Evolutionary conservation across 805 yeast genomes (phyloP).

Genomic region (Cyberlindnera bimundalis): DNA sequence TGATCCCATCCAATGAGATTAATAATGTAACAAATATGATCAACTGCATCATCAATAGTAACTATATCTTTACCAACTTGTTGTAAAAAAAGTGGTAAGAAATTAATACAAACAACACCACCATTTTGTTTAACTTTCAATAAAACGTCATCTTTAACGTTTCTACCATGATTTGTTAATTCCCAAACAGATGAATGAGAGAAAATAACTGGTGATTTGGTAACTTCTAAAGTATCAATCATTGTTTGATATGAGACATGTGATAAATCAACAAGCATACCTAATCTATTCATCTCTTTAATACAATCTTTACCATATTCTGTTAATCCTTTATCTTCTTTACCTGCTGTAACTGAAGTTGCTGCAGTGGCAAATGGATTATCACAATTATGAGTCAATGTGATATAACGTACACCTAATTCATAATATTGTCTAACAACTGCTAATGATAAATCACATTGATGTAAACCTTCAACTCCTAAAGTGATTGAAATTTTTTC

Average conservation of each 20-base stretch:
- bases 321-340: slow-evolving; percentile 42
- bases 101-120: slow-evolving; percentile 48
- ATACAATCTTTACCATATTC: slow-evolving; percentile 39
- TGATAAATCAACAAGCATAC: slow-evolving; percentile 49
- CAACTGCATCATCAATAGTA: slow-evolving; percentile 46
- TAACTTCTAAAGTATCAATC: slow-evolving; percentile 39
- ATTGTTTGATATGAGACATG: slow-evolving; percentile 48
- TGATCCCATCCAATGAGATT: slow-evolving; percentile 48
- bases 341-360: slow-evolving; percentile 42
- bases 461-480: slow-evolving; percentile 57
- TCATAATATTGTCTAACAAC: slow-evolving; percentile 47
- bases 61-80: slow-evolving; percentile 21
- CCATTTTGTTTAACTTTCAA: slow-evolving; percentile 36
- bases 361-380: slow-evolving; percentile 59
- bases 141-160: slow-evolving; percentile 47
- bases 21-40: slow-evolving; percentile 42
- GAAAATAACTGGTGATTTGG: slow-evolving; percentile 46
- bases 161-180: slow-evolving; percentile 41
- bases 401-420: slow-evolving; percentile 51
- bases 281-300: slow-evolving; percentile 48
- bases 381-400: slow-evolving; percentile 54
- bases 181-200: slow-evolving; percentile 46
- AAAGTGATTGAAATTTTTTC: slow-evolving; percentile 43
- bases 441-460: slow-evolving; percentile 46
- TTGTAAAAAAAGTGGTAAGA: slow-evolving; percentile 39